Evolutionary conservation across 1,139 yeast species (phyloP).

Genomic region (Zygosaccharomyces pseudobailii): DNA sequence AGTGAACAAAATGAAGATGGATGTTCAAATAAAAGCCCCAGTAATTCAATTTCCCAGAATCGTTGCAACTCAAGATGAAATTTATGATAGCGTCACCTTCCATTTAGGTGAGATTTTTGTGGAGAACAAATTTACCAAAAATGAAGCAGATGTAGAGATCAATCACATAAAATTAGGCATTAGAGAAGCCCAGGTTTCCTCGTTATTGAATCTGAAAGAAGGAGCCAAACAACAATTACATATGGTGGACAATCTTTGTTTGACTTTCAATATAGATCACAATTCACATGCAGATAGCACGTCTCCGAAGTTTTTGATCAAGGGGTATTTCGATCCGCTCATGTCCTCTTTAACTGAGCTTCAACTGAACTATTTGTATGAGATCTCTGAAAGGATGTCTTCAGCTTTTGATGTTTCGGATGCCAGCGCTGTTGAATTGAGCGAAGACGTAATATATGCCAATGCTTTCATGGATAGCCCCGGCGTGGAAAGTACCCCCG

Average conservation of each 20-base stretch:
- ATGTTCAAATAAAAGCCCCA: constrained; percentile 74
- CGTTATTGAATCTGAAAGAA: constrained; percentile 51
- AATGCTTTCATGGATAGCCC: constrained; percentile 31
- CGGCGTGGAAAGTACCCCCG: constrained; percentile 6
- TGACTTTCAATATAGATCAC: constrained; percentile 58
- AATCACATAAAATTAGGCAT: constrained; percentile 64
- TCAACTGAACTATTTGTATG: constrained; percentile 60
- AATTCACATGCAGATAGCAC: constrained; percentile 41
- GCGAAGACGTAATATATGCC: constrained; percentile 55
- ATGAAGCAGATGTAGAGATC: constrained; percentile 33
- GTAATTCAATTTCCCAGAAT: constrained; percentile 71
- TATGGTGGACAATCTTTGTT: constrained; percentile 66
- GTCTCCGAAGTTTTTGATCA: constrained; percentile 50
- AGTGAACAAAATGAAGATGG: constrained; percentile 58
- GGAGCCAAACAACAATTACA: constrained; percentile 50
- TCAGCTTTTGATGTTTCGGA: constrained; percentile 48
- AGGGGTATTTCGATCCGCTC: constrained; percentile 63
- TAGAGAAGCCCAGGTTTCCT: constrained; percentile 60
- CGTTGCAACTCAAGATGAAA: constrained; percentile 39
- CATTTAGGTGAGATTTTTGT: constrained; percentile 82
- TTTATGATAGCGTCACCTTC: constrained; percentile 60
- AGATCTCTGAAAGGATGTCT: constrained; percentile 54
- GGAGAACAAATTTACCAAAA: constrained; percentile 49
- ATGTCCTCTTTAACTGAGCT: constrained; percentile 69
- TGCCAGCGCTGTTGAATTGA: constrained; percentile 35